These are phyloP conservation scores for Striga asiatica DNA, from an alignment of 257 asterid genomes.

Conservation along the genomic window DNA sequence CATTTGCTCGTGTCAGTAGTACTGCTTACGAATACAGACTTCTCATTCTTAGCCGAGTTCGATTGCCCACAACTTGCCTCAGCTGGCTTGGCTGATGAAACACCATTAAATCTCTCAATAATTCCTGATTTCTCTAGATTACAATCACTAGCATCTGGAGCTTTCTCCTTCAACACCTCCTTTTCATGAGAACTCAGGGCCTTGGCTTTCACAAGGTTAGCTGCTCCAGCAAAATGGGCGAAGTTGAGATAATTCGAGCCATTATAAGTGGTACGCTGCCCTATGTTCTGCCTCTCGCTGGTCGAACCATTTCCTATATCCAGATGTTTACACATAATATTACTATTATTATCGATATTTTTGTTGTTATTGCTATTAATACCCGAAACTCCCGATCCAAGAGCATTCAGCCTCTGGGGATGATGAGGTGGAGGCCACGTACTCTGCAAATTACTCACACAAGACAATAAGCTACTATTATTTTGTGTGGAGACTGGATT, in stretches of 20 bases:
- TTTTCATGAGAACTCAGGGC: conserved; percentile 26
- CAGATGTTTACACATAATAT: conserved; percentile 16
- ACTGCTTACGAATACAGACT: conserved; percentile 11
- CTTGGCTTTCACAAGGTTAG: conserved; percentile 32
- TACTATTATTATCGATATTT: conserved; percentile 27
- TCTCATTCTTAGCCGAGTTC: conserved; percentile 27
- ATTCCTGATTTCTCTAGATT: not conserved
- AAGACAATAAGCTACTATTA: conserved; percentile 26
- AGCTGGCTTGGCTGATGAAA: too few relatives aligned
- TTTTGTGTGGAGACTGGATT: conserved; percentile 33
- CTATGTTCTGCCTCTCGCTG: conserved; percentile 23
- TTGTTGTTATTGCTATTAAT: conserved; percentile 23
- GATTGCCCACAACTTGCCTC: conserved; percentile 21
- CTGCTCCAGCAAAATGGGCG: conserved; percentile 63
- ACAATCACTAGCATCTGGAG: not conserved
- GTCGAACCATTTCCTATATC: conserved; percentile 18
- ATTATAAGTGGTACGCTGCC: conserved; percentile 19
- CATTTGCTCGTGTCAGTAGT: conserved; percentile 21
- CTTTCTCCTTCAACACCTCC: conserved; percentile 25
- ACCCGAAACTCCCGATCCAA: conserved; percentile 44
- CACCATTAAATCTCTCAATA: not conserved
- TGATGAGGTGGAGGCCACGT: conserved; percentile 23
- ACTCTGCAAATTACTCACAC: conserved; percentile 19
- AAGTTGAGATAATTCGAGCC: conserved; percentile 47
- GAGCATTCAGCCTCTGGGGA: conserved; percentile 30